Conservation (phyloP, 2,329 filamentous ascomycete species). For the Ophiostoma ulmi region DNA sequence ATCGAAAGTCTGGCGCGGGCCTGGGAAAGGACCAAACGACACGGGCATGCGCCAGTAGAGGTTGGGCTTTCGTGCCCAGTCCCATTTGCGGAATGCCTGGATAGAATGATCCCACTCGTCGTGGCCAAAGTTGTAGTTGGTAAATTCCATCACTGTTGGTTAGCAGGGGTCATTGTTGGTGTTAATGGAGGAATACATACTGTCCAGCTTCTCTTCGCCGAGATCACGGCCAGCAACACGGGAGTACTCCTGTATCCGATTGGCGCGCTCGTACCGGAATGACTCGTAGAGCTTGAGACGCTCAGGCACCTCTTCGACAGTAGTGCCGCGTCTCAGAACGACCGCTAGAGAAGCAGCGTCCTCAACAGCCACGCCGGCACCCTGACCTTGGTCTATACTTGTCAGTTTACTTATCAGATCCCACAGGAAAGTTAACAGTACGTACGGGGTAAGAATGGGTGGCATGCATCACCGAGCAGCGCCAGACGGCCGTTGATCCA, state of each 20-base stretch:
- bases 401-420: background rate
- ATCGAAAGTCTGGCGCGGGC: slow-evolving; percentile 39
- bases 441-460: slow-evolving; percentile 56
- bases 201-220: slow-evolving; percentile 31
- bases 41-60: slow-evolving; percentile 43
- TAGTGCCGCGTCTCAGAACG: slow-evolving; percentile 47
- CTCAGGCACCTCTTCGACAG: slow-evolving; percentile 44
- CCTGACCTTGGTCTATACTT: slow-evolving; percentile 49
- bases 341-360: slow-evolving; percentile 57
- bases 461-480: slow-evolving; percentile 61
- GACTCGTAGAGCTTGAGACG: slow-evolving; percentile 56
- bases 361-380: slow-evolving; percentile 60
- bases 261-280: slow-evolving; percentile 48
- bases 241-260: slow-evolving; percentile 36
- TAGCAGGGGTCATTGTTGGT: slow-evolving; percentile 14
- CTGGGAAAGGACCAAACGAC: slow-evolving; percentile 44
- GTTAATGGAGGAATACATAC: too few relatives aligned
- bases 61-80: slow-evolving; percentile 37
- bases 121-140: slow-evolving; percentile 51
- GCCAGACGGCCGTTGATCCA: slow-evolving; percentile 53
- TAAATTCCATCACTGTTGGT: slow-evolving; percentile 38
- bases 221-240: slow-evolving; percentile 48
- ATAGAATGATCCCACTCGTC: slow-evolving; percentile 54
- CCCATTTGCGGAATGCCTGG: slow-evolving; percentile 47
- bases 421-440: background rate